These are phyloP conservation scores for Podila horticola DNA, from an alignment of 192 early-diverging fungal species.

Conservation along the genomic window DNA sequence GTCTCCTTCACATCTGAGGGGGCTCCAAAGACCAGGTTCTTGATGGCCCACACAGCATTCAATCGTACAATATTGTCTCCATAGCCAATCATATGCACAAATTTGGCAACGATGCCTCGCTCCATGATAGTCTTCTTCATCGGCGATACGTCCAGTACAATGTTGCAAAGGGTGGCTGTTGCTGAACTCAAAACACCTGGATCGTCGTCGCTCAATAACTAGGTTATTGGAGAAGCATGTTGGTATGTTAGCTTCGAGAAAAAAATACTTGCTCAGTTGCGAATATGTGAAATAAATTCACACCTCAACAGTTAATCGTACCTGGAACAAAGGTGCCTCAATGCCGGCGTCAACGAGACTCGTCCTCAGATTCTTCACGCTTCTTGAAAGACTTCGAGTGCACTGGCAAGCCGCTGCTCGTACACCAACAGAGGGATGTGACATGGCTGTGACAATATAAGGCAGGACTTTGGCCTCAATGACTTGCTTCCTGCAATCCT, in stretches of 20 bases:
- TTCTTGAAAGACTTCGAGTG: conserved; percentile 78
- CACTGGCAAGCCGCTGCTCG: conserved; percentile 85
- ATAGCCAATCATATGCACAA: conserved; percentile 67
- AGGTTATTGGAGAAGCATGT: background rate
- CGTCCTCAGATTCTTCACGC: conserved; percentile 80
- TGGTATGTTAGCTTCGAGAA: background rate
- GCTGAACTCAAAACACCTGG: conserved; percentile 72
- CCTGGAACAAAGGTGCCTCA: conserved; percentile 72
- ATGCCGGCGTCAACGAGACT: conserved; percentile 82
- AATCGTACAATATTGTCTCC: conserved; percentile 64
- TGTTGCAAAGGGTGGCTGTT: conserved; percentile 84
- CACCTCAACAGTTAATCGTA: conserved; percentile 21
- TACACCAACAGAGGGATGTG: conserved; percentile 62
- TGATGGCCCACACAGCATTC: conserved; percentile 85
- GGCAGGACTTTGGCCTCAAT: conserved; percentile 83
- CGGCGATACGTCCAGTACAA: conserved; percentile 86
- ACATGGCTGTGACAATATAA: conserved; percentile 73
- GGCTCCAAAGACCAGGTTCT: conserved; percentile 80
- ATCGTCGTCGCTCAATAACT: conserved; percentile 70
- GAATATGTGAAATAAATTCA: background rate
- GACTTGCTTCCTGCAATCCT: conserved; percentile 77
- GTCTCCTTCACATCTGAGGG: conserved; percentile 71
- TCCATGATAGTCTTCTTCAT: conserved; percentile 82
- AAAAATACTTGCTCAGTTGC: background rate
- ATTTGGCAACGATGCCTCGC: conserved; percentile 72